These are phyloP conservation scores for Pelargonium fulgidum DNA, from an alignment of 441 rosid species.

Conservation along the genomic window DNA sequence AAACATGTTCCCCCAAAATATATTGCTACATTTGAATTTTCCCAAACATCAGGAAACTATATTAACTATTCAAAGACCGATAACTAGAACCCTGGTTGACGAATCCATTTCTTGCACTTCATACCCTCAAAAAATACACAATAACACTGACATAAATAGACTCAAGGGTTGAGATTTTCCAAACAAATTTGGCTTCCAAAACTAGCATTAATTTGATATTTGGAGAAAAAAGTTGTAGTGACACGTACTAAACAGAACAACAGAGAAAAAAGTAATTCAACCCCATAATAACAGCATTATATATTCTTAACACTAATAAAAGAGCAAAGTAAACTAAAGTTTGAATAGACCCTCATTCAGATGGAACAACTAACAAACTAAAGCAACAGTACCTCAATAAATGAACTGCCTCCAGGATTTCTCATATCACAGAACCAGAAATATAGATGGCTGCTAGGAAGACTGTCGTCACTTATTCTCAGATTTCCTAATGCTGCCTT, in stretches of 20 bases:
- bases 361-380: conserved; percentile 13
- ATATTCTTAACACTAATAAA: neutral
- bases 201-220: neutral
- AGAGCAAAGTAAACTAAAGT: conserved; percentile 2
- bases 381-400: conserved; percentile 70
- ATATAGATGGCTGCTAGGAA: conserved; percentile 72
- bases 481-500: conserved; percentile 88
- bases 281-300: conserved; percentile 5
- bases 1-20: neutral
- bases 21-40: neutral
- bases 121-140: neutral
- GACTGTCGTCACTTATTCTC: conserved; percentile 95
- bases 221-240: neutral
- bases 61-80: conserved; percentile 3
- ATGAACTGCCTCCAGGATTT: conserved; percentile 95
- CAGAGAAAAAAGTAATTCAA: neutral
- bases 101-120: neutral
- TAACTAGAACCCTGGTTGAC: neutral
- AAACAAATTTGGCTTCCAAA: neutral
- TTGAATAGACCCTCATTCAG: neutral
- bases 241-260: neutral
- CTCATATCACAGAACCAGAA: conserved; percentile 99
- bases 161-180: conserved; percentile 1
- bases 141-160: neutral
- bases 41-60: neutral